Percentiles rank a stretch among this genome's conserved stretches.
Conservation (phyloP, 441 rosid genomes). For the Erodium moschatum region DNA sequence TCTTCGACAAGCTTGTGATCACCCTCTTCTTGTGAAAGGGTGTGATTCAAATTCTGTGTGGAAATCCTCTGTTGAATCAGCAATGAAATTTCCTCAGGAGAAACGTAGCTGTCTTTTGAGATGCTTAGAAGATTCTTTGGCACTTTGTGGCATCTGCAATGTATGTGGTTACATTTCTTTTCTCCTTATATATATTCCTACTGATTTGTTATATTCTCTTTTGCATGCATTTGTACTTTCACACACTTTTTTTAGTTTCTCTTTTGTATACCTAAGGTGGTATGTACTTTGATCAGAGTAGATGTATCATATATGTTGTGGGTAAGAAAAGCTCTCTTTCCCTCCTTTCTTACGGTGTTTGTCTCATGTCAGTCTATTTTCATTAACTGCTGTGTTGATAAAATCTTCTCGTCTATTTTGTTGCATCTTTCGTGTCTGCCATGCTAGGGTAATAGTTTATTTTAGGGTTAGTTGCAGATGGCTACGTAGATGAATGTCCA, state of each 20-base stretch:
- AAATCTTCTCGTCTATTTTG: too few relatives aligned
- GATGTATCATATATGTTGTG: too few relatives aligned
- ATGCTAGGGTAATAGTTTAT: too few relatives aligned
- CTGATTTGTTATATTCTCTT: not conserved
- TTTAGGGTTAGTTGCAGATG: too few relatives aligned
- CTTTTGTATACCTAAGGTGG: not conserved
- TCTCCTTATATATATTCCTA: not conserved
- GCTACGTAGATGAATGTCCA: too few relatives aligned
- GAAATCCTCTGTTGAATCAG: conserved; percentile 48
- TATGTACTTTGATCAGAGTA: too few relatives aligned
- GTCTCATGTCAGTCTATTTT: not conserved
- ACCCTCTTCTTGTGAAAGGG: conserved; percentile 80
- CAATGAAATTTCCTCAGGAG: conserved; percentile 50
- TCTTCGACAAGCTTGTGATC: conserved; percentile 92
- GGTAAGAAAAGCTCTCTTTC: too few relatives aligned
- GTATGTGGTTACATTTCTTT: conserved; percentile 35
- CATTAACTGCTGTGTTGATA: not conserved
- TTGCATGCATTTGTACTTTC: conserved; percentile 1
- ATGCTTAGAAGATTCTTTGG: conserved; percentile 58
- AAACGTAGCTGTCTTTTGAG: conserved; percentile 35
- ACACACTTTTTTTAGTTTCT: not conserved
- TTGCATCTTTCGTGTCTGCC: too few relatives aligned
- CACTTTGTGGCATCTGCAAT: conserved; percentile 76
- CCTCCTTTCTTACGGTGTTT: not conserved
- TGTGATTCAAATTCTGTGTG: conserved; percentile 41